A percentile compares a stretch with the other conserved stretches of the same genome.
Evolutionary conservation across 148 eudicot genomes (phyloP).

Genomic region (Nyssa sinensis): DNA sequence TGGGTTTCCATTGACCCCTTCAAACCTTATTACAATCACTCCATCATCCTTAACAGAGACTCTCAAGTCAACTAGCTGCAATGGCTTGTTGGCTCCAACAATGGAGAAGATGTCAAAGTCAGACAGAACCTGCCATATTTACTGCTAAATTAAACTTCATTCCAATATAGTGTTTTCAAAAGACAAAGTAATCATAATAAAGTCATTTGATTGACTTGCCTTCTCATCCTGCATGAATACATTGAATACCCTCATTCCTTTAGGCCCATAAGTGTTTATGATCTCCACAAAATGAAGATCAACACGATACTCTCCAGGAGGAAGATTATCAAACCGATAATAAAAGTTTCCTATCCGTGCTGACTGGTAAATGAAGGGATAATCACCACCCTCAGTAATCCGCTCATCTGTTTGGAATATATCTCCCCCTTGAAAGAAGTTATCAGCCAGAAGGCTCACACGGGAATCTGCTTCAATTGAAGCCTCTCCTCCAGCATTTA

Average conservation of each 20-base stretch:
- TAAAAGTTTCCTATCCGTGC: conserved; percentile 72
- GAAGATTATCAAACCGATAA: conserved; percentile 56
- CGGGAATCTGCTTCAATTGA: conserved; percentile 36
- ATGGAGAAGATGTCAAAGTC: conserved; percentile 85
- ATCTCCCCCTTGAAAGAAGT: conserved; percentile 69
- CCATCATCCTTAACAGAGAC: conserved; percentile 67
- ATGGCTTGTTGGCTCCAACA: conserved; percentile 92
- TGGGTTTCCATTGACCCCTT: conserved; percentile 75
- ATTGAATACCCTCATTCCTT: conserved; percentile 82
- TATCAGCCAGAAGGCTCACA: conserved; percentile 57
- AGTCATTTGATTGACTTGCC: conserved; percentile 49
- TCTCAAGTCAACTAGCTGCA: conserved; percentile 70
- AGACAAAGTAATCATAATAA: conserved; percentile 7
- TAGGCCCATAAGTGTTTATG: conserved; percentile 71
- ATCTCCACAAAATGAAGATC: conserved; percentile 95
- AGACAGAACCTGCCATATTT: conserved; percentile 64
- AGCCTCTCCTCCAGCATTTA: conserved; percentile 71
- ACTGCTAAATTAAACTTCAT: not conserved
- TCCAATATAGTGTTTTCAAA: not conserved
- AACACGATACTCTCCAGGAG: conserved; percentile 69
- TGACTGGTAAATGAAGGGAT: conserved; percentile 64
- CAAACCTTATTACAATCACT: conserved; percentile 57
- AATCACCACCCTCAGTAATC: conserved; percentile 70
- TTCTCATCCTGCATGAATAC: conserved; percentile 85
- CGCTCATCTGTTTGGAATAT: conserved; percentile 58